Conservation (phyloP, 306 rosid genomes). For the Pyrus betulifolia region DNA sequence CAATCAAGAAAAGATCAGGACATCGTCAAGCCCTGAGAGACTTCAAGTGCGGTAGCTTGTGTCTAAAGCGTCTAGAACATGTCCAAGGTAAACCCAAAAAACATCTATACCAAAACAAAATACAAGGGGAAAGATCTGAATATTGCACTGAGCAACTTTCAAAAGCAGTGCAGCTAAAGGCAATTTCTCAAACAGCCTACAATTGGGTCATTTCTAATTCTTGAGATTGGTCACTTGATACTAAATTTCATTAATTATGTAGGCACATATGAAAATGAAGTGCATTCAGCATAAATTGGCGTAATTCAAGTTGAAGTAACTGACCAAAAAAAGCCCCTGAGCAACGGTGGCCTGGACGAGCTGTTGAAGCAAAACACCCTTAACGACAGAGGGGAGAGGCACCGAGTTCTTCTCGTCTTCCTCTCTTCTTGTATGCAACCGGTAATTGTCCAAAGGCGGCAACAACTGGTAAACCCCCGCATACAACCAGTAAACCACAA, state of each 20-base stretch:
- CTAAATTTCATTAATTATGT: not conserved
- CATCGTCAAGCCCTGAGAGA: not conserved
- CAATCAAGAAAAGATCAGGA: not conserved
- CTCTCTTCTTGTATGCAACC: slow-evolving; percentile 63
- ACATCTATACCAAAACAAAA: not conserved
- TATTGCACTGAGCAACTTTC: not conserved
- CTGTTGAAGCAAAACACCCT: slow-evolving; percentile 86
- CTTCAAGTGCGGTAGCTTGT: not conserved
- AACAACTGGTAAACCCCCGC: slow-evolving; percentile 70
- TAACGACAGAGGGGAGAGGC: slow-evolving; percentile 54
- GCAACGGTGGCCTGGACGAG: slow-evolving; percentile 76
- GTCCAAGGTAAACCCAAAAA: not conserved
- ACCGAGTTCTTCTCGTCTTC: slow-evolving; percentile 62
- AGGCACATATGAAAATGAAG: not conserved
- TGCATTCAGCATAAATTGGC: not conserved
- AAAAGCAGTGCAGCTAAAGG: not conserved
- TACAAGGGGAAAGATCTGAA: not conserved
- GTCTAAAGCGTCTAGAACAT: not conserved
- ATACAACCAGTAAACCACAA: slow-evolving; percentile 79
- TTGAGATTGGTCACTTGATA: too few species aligned
- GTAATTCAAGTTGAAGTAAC: slow-evolving; percentile 15
- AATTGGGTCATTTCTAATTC: not conserved
- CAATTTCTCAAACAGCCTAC: not conserved
- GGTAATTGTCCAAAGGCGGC: slow-evolving; percentile 56
- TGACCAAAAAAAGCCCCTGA: slow-evolving; percentile 51